Evolutionary conservation across 179 eudicot genomes (phyloP), one percentile per base, ranked within the genome.

Genomic region (Silene coronaria): DNA sequence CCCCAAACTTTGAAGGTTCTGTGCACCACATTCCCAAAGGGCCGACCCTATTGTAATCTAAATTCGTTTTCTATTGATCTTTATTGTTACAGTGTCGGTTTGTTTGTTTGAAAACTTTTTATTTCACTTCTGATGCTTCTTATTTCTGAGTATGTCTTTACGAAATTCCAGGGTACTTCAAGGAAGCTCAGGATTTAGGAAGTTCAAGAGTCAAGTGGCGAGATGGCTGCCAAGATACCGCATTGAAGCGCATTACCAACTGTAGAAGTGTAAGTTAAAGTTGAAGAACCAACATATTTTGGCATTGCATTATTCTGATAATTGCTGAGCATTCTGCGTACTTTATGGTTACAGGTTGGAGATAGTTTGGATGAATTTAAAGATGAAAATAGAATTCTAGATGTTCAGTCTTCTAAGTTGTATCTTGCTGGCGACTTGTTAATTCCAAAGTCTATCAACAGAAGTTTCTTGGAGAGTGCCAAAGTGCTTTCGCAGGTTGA

Each of bases 401-500:
- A 93, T 78, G 77, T 93, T 55, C 84, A 86, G 73, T 92, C 97
- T 78, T 86, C 84, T 70, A 74, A 84, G 81, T 83, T 93, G 86
- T 88, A 84, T 70, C 84, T 91, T 76, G 82, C 86, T 82, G 91
- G 94, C 70, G 92, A 88, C 73, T 80, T 86, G 24, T 78, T 96
- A 80, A 83, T 96, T 84, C 99, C 98, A 60, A 84, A 86, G 74
- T 88, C 96, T 53, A 89, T 89, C 73, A 85, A 77, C 61, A 91
- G 87, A 83, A 87, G 48, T 21, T 85, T 80, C 77, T 80, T 96
- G 79, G 87, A 85, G 76, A 80, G 83, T 75, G 89, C 92, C 75
- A 89, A 82, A 84, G 94, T 91, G 78, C 97, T 96, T 79, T 82
- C 75, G 70, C 99, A 96, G 83, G 90, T 96, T 74, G 99, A 93